Percentiles rank a stretch among this genome's conserved stretches.
Conservation (phyloP, 2,329 filamentous ascomycete genomes). For the Calonectria fujianensis region DNA sequence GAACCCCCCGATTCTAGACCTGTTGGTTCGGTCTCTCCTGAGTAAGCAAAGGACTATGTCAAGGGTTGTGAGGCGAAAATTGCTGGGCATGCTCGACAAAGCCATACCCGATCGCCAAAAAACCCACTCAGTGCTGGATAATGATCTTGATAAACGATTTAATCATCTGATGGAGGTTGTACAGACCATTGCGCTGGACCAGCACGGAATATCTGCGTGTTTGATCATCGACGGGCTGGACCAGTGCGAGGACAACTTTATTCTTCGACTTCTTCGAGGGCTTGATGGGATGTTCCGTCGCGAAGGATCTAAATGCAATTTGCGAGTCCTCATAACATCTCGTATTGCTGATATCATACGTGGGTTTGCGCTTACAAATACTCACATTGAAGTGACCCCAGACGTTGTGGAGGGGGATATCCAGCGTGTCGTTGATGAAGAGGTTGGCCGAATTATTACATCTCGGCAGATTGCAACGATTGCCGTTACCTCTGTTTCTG, state of each 20-base stretch:
- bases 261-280: slow-evolving; percentile 41
- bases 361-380: slow-evolving; percentile 43
- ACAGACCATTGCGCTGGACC: slow-evolving; percentile 32
- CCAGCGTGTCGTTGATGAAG: slow-evolving; percentile 46
- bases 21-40: slow-evolving; percentile 43
- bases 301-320: slow-evolving; percentile 21
- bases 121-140: slow-evolving; percentile 15
- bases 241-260: slow-evolving; percentile 43
- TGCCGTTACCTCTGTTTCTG: slow-evolving; percentile 42
- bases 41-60: slow-evolving; percentile 42
- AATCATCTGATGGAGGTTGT: slow-evolving; percentile 48
- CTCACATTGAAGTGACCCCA: slow-evolving; percentile 44
- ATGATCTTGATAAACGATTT: slow-evolving; percentile 35
- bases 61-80: slow-evolving; percentile 33
- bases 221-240: slow-evolving; percentile 50
- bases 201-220: slow-evolving; percentile 36
- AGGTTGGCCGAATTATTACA: slow-evolving; percentile 46
- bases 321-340: slow-evolving; percentile 41
- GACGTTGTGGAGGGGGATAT: slow-evolving; percentile 43
- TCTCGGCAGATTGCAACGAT: slow-evolving; percentile 46
- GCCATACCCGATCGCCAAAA: slow-evolving; percentile 33
- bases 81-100: slow-evolving; percentile 41
- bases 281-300: slow-evolving; percentile 45
- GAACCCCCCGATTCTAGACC: slow-evolving; percentile 48
- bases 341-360: slow-evolving; percentile 46